phyloP scores from a whole-genome alignment of 768 basidiomycete species.

The Pulveroboletus sp. region DNA sequence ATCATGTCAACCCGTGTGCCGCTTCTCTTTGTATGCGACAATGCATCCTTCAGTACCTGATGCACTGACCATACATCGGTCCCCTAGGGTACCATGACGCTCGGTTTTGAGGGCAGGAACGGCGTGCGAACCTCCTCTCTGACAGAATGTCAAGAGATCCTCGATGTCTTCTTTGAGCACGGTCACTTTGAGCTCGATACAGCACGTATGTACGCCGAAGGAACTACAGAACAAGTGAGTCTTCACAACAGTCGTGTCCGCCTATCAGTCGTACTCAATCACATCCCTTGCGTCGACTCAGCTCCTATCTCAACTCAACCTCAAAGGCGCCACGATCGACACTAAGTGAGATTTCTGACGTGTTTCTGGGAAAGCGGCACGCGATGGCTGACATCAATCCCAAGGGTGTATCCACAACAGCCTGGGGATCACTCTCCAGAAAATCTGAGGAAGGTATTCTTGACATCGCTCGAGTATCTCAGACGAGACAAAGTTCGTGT shows the following conservation, averaged over 20 bases:
- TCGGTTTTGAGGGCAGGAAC: slow-evolving; percentile 39
- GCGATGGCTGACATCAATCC: slow-evolving; percentile 1
- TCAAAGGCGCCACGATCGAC: slow-evolving; percentile 40
- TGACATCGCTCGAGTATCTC: slow-evolving; percentile 42
- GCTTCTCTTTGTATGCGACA: slow-evolving; percentile 21
- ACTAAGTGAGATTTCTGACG: slow-evolving; percentile 36
- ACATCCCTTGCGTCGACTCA: slow-evolving; percentile 7
- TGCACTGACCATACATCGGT: neutral
- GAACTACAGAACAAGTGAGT: slow-evolving; percentile 51
- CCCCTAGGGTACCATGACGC: slow-evolving; percentile 44
- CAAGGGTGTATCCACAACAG: slow-evolving; percentile 37
- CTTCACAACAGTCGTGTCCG: neutral
- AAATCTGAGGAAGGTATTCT: slow-evolving; percentile 41
- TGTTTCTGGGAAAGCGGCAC: neutral
- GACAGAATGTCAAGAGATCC: slow-evolving; percentile 38
- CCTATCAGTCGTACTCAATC: neutral
- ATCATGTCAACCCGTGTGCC: slow-evolving; percentile 27
- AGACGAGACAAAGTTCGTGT: slow-evolving; percentile 43
- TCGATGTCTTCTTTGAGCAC: slow-evolving; percentile 40
- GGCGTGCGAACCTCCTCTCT: slow-evolving; percentile 36
- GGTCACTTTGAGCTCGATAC: slow-evolving; percentile 49
- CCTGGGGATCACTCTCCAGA: slow-evolving; percentile 41
- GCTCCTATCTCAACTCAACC: slow-evolving; percentile 39
- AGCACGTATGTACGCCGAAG: slow-evolving; percentile 45
- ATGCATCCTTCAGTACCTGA: neutral